Evolutionary conservation across 345 rosid genomes (phyloP).

Genomic region (Lenwebbia sp.): DNA sequence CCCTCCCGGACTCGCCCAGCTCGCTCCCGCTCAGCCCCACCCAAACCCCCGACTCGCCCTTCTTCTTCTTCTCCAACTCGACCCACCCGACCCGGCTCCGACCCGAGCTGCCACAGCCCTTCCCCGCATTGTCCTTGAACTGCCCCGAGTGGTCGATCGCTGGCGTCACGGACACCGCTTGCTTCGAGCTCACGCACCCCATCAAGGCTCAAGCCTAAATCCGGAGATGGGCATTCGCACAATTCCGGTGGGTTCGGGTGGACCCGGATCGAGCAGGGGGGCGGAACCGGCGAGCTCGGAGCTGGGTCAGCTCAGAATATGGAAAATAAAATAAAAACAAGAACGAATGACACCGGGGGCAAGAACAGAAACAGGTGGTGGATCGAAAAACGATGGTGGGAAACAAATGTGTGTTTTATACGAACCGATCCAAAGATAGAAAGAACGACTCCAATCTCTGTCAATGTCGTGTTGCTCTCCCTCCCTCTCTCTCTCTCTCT

Average conservation of each 20-base stretch:
- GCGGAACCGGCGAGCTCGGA: not conserved
- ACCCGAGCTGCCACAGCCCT: slow-evolving; percentile 11
- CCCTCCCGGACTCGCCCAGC: slow-evolving; percentile 65
- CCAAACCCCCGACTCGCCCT: slow-evolving; percentile 2
- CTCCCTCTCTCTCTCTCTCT: not conserved
- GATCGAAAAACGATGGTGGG: not conserved
- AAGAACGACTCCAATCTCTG: not conserved
- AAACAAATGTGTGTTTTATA: not conserved
- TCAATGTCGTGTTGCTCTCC: not conserved
- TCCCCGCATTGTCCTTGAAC: slow-evolving; percentile 16
- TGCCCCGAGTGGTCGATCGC: slow-evolving; percentile 63
- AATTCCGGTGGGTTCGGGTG: not conserved
- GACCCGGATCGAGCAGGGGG: not conserved
- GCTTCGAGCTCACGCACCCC: slow-evolving; percentile 99
- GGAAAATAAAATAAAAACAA: not conserved
- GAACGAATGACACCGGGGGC: not conserved
- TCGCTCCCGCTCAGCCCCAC: slow-evolving; percentile 46
- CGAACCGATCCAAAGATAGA: not conserved
- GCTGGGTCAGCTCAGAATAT: not conserved
- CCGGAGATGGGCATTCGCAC: not conserved
- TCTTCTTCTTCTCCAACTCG: slow-evolving; percentile 3
- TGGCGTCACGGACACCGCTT: slow-evolving; percentile 83
- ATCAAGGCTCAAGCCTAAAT: slow-evolving; percentile 8
- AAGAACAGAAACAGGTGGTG: not conserved
- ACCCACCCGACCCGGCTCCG: slow-evolving; percentile 18